Evolutionary conservation across 2,329 filamentous ascomycete genomes (phyloP).

Genomic region (Knoxdaviesia proteae): DNA sequence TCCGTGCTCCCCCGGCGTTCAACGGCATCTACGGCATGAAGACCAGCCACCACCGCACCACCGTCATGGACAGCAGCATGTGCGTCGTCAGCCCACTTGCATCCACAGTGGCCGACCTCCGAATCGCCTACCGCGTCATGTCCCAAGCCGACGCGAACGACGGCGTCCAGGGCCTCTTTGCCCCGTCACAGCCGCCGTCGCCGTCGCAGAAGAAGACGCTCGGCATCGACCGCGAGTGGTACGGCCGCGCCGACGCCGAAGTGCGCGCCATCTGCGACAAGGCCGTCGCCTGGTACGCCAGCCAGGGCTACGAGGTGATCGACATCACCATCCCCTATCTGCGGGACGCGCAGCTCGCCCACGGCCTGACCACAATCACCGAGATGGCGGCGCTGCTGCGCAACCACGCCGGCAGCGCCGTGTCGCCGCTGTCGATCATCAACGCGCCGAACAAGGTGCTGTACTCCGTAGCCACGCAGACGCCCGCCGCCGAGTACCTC

Average conservation of each 20-base stretch:
- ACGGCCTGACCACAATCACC: conserved; percentile 55
- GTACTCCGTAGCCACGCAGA: conserved; percentile 41
- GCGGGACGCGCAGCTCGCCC: conserved; percentile 54
- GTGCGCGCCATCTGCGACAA: conserved; percentile 42
- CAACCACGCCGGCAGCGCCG: conserved; percentile 19
- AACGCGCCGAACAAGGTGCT: conserved; percentile 50
- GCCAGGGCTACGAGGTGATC: conserved; percentile 25
- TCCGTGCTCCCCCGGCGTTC: conserved; percentile 53
- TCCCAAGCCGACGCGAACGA: conserved; percentile 47
- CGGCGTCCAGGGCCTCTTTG: conserved; percentile 40
- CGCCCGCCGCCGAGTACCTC: conserved; percentile 47
- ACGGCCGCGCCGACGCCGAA: conserved; percentile 28
- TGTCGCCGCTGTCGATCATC: conserved; percentile 31
- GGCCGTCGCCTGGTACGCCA: conserved; percentile 36
- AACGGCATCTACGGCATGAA: conserved; percentile 73
- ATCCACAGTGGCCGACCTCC: conserved; percentile 54
- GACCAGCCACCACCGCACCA: conserved; percentile 50
- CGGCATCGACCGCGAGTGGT: conserved; percentile 42
- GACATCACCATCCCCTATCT: conserved; percentile 46
- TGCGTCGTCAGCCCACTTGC: conserved; percentile 57
- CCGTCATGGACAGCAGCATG: conserved; percentile 29
- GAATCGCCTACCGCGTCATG: conserved; percentile 65
- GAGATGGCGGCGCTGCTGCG: conserved; percentile 38
- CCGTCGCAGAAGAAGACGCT: conserved; percentile 35
- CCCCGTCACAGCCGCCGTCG: conserved; percentile 25